A percentile compares a stretch with the other conserved stretches of the same genome.
Conservation (phyloP, 2,329 filamentous ascomycete genomes). For the Fusarium bactridioides region DNA sequence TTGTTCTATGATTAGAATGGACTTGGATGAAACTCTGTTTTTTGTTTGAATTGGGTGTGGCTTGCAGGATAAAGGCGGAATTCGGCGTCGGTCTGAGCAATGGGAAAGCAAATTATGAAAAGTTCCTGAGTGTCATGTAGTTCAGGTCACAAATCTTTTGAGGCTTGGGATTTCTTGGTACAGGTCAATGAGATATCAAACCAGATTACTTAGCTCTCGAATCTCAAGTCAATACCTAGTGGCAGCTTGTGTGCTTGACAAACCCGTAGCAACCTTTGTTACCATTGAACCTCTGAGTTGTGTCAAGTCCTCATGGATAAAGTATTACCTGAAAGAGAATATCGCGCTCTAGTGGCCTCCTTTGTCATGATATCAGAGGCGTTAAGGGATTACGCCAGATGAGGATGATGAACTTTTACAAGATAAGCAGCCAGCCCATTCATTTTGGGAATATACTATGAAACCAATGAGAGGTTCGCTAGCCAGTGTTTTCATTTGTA, state of each 20-base stretch:
- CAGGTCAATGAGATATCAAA: background rate
- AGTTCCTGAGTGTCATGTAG: background rate
- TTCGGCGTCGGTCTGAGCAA: background rate
- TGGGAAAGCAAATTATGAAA: background rate
- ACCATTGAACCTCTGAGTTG: background rate
- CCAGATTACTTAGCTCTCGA: background rate
- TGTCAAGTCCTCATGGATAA: background rate
- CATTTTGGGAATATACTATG: background rate
- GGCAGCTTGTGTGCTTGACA: background rate
- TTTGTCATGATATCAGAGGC: background rate
- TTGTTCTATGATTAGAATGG: constrained; percentile 11
- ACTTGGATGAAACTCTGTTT: background rate
- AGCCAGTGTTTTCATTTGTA: background rate
- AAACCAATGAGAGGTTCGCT: background rate
- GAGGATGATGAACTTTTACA: background rate
- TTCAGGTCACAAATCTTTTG: too few species aligned
- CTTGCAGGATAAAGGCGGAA: background rate
- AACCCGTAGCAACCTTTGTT: background rate
- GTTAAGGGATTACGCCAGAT: background rate
- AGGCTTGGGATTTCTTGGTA: background rate
- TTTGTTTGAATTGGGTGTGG: background rate
- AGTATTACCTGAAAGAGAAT: background rate
- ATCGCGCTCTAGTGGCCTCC: background rate
- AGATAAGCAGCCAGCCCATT: background rate
- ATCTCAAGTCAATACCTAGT: background rate